phyloP scores from a whole-genome alignment of 257 asterid species.

The Euphrasia confusa region DNA sequence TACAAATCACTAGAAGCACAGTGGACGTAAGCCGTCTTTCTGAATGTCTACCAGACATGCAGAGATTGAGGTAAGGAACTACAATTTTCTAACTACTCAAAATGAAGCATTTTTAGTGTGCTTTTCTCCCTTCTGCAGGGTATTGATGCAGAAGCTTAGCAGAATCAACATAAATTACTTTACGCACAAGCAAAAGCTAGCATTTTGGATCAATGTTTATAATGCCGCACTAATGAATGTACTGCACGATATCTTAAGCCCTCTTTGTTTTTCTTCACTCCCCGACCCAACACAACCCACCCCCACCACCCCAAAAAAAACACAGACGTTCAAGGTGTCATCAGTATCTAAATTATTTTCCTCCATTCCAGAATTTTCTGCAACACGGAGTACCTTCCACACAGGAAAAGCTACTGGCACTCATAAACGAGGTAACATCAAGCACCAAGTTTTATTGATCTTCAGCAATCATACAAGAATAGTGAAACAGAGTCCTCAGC shows the following conservation, averaged over 20 bases:
- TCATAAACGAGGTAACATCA: constrained; percentile 61
- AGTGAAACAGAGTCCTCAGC: background rate
- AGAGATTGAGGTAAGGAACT: constrained; percentile 55
- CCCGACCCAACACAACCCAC: background rate
- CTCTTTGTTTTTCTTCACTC: background rate
- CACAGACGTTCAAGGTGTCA: background rate
- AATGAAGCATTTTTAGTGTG: background rate
- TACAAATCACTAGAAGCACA: constrained; percentile 58
- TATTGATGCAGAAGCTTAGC: constrained; percentile 67
- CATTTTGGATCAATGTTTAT: constrained; percentile 87
- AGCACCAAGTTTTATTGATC: constrained; percentile 5
- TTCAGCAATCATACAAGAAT: background rate
- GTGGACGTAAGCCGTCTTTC: constrained; percentile 49
- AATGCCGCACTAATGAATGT: constrained; percentile 90
- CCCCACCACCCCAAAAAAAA: too few species aligned
- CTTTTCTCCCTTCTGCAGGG: constrained; percentile 35
- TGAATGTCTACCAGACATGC: constrained; percentile 64
- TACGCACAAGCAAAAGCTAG: constrained; percentile 85
- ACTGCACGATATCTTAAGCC: constrained; percentile 34
- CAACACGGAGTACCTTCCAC: constrained; percentile 76
- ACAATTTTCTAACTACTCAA: constrained; percentile 15
- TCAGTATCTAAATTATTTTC: constrained; percentile 12
- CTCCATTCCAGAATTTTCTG: constrained; percentile 58
- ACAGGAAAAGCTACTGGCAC: constrained; percentile 55
- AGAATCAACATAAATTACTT: constrained; percentile 50